Evolutionary conservation across 768 basidiomycete species (phyloP), one percentile per base, ranked within the genome.

Genomic region (Hericium rajendrae): DNA sequence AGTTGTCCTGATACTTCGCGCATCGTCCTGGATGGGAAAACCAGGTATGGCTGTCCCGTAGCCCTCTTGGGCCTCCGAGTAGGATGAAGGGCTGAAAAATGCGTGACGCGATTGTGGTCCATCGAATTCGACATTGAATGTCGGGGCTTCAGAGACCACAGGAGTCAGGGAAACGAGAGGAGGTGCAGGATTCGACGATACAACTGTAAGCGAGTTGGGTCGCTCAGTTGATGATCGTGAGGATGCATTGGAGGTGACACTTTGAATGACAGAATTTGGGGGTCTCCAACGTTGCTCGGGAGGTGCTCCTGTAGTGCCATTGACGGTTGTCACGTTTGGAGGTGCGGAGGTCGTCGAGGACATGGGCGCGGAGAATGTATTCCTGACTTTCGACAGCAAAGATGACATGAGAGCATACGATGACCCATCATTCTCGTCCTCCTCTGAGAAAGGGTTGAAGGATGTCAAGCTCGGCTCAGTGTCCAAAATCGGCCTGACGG

Each of bases 391-490:
- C 37, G 85, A 89, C 56, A 93, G 79, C 26, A 94, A 74, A 20
- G 87, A 88, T 0, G 88, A 83, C 57, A 93, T 86, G 55, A 93
- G 76, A 6, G 88, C 85, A 68, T 91, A 91, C 15, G 88, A 91
- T 8, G 89, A 86, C 64, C 89, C 86, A 62, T 92, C 91, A 67
- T 90, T 82, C 70, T 93, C 91, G 67, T 93, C 91, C 68, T 94
- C 92, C 67, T 91, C 89, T n/a, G 88, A 83, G 74, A 92, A 94
- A 6, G 90, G 90, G 68, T 93, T 93, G 77, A 88, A 91, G 52
- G 88, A 88, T 28, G 92, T 94, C 57, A 94, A 72, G 66, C 83
- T 82, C 48, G 79, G 78, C 48, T 85, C 78, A 74, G 89, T 89
- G 53, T 85, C 75, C 18, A 9, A 73, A 69, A 64, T 78, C 84